Evolutionary conservation across 2,329 filamentous ascomycete genomes (phyloP), one percentile per base, ranked within the genome.

Genomic region (Leptographium galeiforme): DNA sequence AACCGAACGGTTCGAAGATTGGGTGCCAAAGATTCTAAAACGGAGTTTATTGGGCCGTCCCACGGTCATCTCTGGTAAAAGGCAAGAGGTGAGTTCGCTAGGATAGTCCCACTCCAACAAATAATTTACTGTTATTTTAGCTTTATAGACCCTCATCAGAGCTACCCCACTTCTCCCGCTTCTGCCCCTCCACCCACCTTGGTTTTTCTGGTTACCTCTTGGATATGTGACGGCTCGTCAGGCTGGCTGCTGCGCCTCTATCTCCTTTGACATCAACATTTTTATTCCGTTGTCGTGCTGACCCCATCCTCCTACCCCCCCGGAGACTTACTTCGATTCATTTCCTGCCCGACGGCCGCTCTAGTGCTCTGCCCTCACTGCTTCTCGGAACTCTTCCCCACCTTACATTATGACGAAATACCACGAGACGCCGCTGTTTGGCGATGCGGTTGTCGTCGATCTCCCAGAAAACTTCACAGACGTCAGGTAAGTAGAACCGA

Each of bases 401-500:
- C n/a, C 47, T 8, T 8, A 39, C 56, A 66, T 50, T 53, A 81
- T 77, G 75, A 68, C 78, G 59, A 33, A 55, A 18, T 88, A 77
- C 68, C 71, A 71, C 57, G 72, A 64, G 60, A 81, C 76, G 48
- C 71, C 77, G 53, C 79, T 90, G 48, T 90, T 82, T 64, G 86
- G 85, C 64, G 85, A 84, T 64, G 85, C 85, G 56, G 78, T 89
- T 57, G 73, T 76, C 59, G 79, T 76, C 62, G 83, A 88, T 57
- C 71, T 89, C 14, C 86, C 86, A 14, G 66, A 72, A 51, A 75
- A 74, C 58, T 88, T 87, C 66, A 78, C 78, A 60, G 86, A 90
- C 62, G 83, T 87, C 55, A 88, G 84, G 85, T 87, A 70, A 40
- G 33, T 36, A 14, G 16, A 18, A 45, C 2, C 12, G 19, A 14